Evolutionary conservation across 2,329 filamentous ascomycete genomes (phyloP).

Genomic region (Neonectria neomacrospora): DNA sequence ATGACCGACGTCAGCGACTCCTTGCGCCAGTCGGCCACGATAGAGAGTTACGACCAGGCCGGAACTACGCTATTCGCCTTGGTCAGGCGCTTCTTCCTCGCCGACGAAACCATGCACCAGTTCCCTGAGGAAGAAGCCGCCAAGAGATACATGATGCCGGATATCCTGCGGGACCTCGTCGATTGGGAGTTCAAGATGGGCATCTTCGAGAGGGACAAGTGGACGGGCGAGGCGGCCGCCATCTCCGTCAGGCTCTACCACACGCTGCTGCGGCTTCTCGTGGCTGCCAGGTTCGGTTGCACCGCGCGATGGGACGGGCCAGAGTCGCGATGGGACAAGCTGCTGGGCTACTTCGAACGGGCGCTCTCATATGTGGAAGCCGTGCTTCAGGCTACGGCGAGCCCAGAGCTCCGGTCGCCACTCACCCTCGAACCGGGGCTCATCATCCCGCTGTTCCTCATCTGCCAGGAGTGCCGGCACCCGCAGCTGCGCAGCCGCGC

Average conservation of each 20-base stretch:
- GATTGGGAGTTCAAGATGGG: slow-evolving; percentile 42
- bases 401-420: slow-evolving; percentile 30
- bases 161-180: slow-evolving; percentile 26
- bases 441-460: slow-evolving; percentile 46
- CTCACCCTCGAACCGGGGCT: slow-evolving; percentile 49
- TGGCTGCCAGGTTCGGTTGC: slow-evolving; percentile 32
- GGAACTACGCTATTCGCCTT: slow-evolving; percentile 37
- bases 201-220: slow-evolving; percentile 33
- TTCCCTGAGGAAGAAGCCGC: background rate
- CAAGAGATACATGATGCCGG: slow-evolving; percentile 4
- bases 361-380: slow-evolving; percentile 36
- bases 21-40: slow-evolving; percentile 18
- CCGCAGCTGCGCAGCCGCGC: slow-evolving; percentile 43
- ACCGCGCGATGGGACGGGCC: slow-evolving; percentile 20
- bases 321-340: slow-evolving; percentile 46
- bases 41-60: slow-evolving; percentile 40
- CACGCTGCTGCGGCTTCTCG: slow-evolving; percentile 33
- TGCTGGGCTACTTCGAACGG: slow-evolving; percentile 45
- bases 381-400: slow-evolving; percentile 30
- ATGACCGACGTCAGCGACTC: slow-evolving; percentile 28
- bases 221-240: slow-evolving; percentile 23
- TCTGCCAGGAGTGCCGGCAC: slow-evolving; percentile 46
- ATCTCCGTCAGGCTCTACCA: slow-evolving; percentile 47
- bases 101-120: slow-evolving; percentile 24
- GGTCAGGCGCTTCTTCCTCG: slow-evolving; percentile 36